Conservation (phyloP, 169 alveolate genomes). For the Babesia ovata region DNA sequence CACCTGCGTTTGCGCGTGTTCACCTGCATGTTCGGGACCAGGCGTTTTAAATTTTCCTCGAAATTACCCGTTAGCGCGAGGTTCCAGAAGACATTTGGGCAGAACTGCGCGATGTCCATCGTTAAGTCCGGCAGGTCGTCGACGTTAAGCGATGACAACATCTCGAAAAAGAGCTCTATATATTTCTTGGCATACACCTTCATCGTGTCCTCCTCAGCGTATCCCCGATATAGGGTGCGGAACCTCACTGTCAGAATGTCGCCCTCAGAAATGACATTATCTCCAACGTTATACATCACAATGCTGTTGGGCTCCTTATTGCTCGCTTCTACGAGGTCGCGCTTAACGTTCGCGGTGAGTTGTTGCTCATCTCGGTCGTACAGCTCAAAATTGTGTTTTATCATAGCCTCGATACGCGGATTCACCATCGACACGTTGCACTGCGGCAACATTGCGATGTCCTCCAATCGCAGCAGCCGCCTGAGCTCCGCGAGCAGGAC, state of each 20-base stretch:
- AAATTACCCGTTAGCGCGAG: slow-evolving; percentile 48
- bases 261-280: slow-evolving; percentile 18
- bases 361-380: slow-evolving; percentile 10
- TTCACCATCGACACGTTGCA: slow-evolving; percentile 35
- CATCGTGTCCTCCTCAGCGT: slow-evolving; percentile 31
- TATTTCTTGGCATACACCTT: slow-evolving; percentile 20
- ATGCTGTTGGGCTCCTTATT: background rate
- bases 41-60: slow-evolving; percentile 14
- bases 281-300: slow-evolving; percentile 27
- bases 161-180: slow-evolving; percentile 26
- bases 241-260: slow-evolving; percentile 38
- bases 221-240: slow-evolving; percentile 31
- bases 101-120: slow-evolving; percentile 56
- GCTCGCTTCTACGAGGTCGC: background rate
- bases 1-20: slow-evolving; percentile 40
- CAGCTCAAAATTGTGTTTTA: slow-evolving; percentile 18
- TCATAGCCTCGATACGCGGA: slow-evolving; percentile 34
- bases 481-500: slow-evolving; percentile 28
- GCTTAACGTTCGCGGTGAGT: slow-evolving; percentile 9
- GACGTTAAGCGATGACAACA: slow-evolving; percentile 9
- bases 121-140: slow-evolving; percentile 30
- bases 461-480: slow-evolving; percentile 18
- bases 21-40: slow-evolving; percentile 45
- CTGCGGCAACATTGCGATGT: background rate
- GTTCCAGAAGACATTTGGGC: slow-evolving; percentile 70